Conservation (phyloP, 73 alveolate genomes). For the Paramecium tetraurelia region DNA sequence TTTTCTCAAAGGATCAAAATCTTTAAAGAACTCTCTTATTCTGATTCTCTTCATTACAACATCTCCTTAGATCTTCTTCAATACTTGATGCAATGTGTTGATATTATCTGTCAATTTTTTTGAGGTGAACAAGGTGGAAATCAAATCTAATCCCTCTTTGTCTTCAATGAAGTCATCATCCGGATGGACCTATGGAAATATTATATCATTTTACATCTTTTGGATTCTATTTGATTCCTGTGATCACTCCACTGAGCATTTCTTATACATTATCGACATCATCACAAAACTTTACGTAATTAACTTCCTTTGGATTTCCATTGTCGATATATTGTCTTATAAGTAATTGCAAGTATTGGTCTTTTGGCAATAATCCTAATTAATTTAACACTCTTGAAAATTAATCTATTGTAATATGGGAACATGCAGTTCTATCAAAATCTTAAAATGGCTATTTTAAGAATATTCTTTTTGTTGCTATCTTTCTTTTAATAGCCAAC, state of each 20-base stretch:
- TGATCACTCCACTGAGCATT: constrained; percentile 72
- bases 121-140: constrained; percentile 63
- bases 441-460: constrained; percentile 81
- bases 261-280: constrained; percentile 89
- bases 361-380: constrained; percentile 75
- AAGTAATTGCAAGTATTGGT: constrained; percentile 67
- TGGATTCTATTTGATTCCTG: constrained; percentile 54
- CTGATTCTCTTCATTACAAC: constrained; percentile 88
- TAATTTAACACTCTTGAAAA: constrained; percentile 83
- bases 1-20: constrained; percentile 87
- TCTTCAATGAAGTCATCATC: constrained; percentile 61
- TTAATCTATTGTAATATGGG: constrained; percentile 80
- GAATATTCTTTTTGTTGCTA: constrained; percentile 73
- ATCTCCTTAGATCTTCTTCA: constrained; percentile 80
- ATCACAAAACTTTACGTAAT: constrained; percentile 81
- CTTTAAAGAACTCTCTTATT: constrained; percentile 89
- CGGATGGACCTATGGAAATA: not conserved
- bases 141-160: constrained; percentile 57
- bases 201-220: not conserved
- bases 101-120: constrained; percentile 39
- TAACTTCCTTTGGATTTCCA: constrained; percentile 81
- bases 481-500: constrained; percentile 61
- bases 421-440: constrained; percentile 83
- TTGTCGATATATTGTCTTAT: constrained; percentile 76
- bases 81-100: constrained; percentile 74